Percentiles rank a stretch among this genome's conserved stretches.
Conservation (phyloP, 352 stramenopile species). For the Phytopythium kandeliae region DNA sequence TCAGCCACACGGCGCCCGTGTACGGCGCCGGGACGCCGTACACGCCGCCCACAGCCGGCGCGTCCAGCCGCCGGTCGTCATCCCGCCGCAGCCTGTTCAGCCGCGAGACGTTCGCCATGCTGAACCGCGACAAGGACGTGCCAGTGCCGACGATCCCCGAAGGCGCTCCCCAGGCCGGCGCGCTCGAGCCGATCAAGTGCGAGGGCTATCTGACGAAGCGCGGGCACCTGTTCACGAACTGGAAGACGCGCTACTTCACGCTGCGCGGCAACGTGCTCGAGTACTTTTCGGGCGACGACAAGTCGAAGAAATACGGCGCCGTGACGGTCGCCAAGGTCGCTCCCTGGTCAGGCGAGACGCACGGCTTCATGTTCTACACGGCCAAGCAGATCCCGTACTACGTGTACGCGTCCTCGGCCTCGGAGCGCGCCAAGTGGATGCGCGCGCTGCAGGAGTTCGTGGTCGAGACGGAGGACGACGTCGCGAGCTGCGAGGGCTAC, state of each 20-base stretch:
- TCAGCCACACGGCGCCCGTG: conserved; percentile 23
- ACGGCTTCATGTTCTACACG: conserved; percentile 90
- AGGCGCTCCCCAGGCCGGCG: conserved; percentile 19
- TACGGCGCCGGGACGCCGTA: neutral
- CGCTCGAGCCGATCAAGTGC: conserved; percentile 50
- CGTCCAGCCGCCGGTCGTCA: conserved; percentile 32
- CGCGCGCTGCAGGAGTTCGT: conserved; percentile 82
- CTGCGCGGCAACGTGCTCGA: conserved; percentile 76
- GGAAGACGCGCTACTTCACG: conserved; percentile 89
- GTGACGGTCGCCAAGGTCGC: conserved; percentile 85
- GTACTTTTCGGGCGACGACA: conserved; percentile 83
- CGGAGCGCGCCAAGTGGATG: conserved; percentile 72
- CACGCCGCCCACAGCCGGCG: conserved; percentile 7
- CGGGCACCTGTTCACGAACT: conserved; percentile 87
- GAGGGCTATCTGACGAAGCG: conserved; percentile 85
- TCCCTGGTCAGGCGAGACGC: conserved; percentile 75
- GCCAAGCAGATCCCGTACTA: conserved; percentile 88
- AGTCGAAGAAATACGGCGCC: conserved; percentile 80
- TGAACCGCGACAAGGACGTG: conserved; percentile 70
- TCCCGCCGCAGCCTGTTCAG: conserved; percentile 74
- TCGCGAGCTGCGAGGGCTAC: conserved; percentile 80
- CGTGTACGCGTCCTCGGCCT: conserved; percentile 80
- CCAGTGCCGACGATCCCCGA: conserved; percentile 53
- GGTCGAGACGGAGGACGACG: conserved; percentile 66
- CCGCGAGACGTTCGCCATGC: conserved; percentile 59